phyloP scores from a whole-genome alignment of 2,329 filamentous ascomycete species.

The Calonectria henricotiae region DNA sequence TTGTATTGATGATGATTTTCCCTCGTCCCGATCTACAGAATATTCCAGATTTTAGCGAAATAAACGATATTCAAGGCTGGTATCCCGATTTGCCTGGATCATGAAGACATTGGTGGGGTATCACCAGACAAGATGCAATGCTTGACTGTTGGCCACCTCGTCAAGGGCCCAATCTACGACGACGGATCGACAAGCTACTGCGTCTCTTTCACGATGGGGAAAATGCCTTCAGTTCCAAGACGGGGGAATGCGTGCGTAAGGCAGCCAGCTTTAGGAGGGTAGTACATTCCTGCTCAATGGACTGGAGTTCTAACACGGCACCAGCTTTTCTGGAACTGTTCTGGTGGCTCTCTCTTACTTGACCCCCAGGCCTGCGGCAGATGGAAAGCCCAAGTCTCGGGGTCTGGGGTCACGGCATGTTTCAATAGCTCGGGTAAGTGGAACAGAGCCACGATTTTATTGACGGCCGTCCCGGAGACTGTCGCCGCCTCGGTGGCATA shows the following conservation, averaged over 20 bases:
- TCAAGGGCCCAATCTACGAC: not conserved
- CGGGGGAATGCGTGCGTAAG: not conserved
- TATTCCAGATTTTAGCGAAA: conserved; percentile 10
- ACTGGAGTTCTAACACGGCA: not conserved
- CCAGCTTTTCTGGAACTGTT: conserved; percentile 14
- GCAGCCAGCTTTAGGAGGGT: not conserved
- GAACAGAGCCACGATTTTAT: conserved; percentile 21
- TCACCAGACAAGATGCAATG: conserved; percentile 11
- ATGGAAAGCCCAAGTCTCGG: conserved; percentile 5
- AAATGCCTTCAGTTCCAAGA: not conserved
- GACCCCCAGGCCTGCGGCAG: not conserved
- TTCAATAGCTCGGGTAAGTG: conserved; percentile 31
- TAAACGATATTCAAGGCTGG: not conserved
- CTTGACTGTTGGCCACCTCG: not conserved
- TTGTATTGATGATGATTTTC: conserved; percentile 22
- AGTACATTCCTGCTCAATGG: conserved; percentile 2
- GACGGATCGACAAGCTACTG: not conserved
- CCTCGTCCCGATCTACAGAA: conserved; percentile 22
- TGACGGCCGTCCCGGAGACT: not conserved
- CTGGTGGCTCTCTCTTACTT: conserved; percentile 1
- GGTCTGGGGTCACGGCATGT: conserved; percentile 6
- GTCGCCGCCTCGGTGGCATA: conserved; percentile 12
- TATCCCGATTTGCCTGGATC: conserved; percentile 12
- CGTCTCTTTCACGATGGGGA: not conserved
- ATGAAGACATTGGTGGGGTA: conserved; percentile 12